These are phyloP conservation scores for Mycotypha africana DNA, from an alignment of 371 early-diverging fungal genomes.

Conservation along the genomic window DNA sequence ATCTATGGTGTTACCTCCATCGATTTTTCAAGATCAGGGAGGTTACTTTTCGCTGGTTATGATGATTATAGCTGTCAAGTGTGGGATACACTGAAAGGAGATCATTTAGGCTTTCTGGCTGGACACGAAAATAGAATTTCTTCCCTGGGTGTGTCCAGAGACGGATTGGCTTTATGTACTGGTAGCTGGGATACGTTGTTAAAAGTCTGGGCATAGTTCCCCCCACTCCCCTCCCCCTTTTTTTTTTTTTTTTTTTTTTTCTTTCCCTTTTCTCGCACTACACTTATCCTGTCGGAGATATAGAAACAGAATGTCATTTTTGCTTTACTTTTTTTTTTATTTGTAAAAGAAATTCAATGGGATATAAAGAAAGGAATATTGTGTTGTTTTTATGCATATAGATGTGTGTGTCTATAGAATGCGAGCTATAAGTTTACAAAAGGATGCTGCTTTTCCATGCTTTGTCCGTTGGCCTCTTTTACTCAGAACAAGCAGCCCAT, in stretches of 20 bases:
- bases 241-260: too few relatives aligned
- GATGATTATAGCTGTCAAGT: conserved; percentile 98
- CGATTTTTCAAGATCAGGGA: conserved; percentile 91
- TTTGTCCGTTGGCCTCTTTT: too few relatives aligned
- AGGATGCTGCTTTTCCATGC: too few relatives aligned
- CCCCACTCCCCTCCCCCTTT: too few relatives aligned
- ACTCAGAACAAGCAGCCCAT: conserved; percentile 35
- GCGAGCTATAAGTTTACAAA: too few relatives aligned
- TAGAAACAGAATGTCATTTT: too few relatives aligned
- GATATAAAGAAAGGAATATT: neutral
- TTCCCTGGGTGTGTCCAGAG: conserved; percentile 91
- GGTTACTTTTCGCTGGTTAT: conserved; percentile 94
- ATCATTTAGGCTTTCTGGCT: conserved; percentile 89
- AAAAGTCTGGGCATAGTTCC: conserved; percentile 66
- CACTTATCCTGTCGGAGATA: too few relatives aligned
- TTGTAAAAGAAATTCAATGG: neutral
- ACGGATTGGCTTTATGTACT: conserved; percentile 97
- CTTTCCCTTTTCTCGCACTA: too few relatives aligned
- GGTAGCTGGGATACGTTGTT: conserved; percentile 96
- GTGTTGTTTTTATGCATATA: too few relatives aligned
- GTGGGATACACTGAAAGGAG: conserved; percentile 96
- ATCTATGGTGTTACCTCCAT: conserved; percentile 96
- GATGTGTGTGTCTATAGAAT: too few relatives aligned
- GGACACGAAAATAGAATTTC: conserved; percentile 97
- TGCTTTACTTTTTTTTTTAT: too few relatives aligned